Conservation (phyloP, 306 rosid genomes). For the Vigna angularis region DNA sequence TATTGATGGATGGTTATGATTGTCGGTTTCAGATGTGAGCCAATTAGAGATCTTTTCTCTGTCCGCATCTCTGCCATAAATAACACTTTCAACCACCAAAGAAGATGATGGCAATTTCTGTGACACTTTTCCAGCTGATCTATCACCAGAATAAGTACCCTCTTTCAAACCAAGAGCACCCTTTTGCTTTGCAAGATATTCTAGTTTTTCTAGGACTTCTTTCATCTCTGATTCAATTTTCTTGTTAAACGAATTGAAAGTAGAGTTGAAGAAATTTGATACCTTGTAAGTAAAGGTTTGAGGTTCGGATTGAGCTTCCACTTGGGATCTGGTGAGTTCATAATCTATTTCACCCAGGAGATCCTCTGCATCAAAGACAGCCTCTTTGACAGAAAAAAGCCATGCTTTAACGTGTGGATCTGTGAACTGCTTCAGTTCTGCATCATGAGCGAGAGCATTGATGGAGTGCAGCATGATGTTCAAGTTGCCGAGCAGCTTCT, state of each 20-base stretch:
- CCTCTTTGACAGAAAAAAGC: background rate
- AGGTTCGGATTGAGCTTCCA: background rate
- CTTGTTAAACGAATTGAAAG: background rate
- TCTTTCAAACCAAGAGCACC: conserved; percentile 2
- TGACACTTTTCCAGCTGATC: background rate
- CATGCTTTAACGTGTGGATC: background rate
- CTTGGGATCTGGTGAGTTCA: background rate
- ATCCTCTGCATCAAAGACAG: background rate
- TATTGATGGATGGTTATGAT: background rate
- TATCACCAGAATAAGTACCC: background rate
- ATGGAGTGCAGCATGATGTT: background rate
- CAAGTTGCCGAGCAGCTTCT: no score
- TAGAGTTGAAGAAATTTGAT: background rate
- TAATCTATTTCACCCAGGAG: background rate
- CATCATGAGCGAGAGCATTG: background rate
- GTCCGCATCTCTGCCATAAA: background rate
- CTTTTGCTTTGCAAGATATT: conserved; percentile 2
- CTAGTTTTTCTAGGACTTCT: background rate
- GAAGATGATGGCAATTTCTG: background rate
- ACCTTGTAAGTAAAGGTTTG: background rate
- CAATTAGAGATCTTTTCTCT: background rate
- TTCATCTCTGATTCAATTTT: background rate
- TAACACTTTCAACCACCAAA: background rate
- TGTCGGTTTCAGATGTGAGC: background rate
- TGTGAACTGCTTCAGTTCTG: background rate